These are phyloP conservation scores for Lachancea meyersii DNA, from an alignment of 805 yeast species.

Conservation along the genomic window DNA sequence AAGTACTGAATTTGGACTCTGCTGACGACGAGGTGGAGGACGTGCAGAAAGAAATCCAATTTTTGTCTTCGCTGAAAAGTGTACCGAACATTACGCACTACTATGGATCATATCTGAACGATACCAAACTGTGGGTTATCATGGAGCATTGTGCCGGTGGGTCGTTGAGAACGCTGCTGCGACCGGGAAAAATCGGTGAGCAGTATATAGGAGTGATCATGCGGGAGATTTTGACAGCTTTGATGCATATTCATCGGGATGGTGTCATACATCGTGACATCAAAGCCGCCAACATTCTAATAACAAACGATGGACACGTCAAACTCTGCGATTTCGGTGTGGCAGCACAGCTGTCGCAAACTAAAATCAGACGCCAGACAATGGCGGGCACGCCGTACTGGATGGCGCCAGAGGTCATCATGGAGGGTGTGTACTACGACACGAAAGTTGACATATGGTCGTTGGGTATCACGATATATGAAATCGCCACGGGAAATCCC, in stretches of 20 bases:
- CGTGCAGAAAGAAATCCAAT: conserved; percentile 87
- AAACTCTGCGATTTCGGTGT: conserved; percentile 97
- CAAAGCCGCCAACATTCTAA: conserved; percentile 91
- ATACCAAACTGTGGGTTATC: conserved; percentile 91
- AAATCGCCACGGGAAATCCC: conserved; percentile 94
- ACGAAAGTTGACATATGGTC: conserved; percentile 97
- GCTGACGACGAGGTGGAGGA: conserved; percentile 91
- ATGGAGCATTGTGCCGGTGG: conserved; percentile 99
- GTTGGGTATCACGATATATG: conserved; percentile 87
- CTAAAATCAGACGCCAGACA: conserved; percentile 75
- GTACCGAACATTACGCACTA: conserved; percentile 92
- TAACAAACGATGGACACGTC: conserved; percentile 82
- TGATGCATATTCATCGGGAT: conserved; percentile 73
- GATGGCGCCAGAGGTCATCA: conserved; percentile 99
- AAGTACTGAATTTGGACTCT: conserved; percentile 85
- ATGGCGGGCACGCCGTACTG: conserved; percentile 96
- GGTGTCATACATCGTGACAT: conserved; percentile 95
- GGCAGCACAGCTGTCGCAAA: conserved; percentile 83
- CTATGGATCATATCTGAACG: conserved; percentile 80
- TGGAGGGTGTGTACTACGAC: conserved; percentile 84
- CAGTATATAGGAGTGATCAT: conserved; percentile 74
- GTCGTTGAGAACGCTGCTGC: conserved; percentile 73
- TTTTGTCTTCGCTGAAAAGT: conserved; percentile 71
- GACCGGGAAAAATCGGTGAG: conserved; percentile 87
- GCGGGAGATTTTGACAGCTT: conserved; percentile 72